phyloP scores from a whole-genome alignment of 768 basidiomycete species.

The Tylopilus sp. region DNA sequence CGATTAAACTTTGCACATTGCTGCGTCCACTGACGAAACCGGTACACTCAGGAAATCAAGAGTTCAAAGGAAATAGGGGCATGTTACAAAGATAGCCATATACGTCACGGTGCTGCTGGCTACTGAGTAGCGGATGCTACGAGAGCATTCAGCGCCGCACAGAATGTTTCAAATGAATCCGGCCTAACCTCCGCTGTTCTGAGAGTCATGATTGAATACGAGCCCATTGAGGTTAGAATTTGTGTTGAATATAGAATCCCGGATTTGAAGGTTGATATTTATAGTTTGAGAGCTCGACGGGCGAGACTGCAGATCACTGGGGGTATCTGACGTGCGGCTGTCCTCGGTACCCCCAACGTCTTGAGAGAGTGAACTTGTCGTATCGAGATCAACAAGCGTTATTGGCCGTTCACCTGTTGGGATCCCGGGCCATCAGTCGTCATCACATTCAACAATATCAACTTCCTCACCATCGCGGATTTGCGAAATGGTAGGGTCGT shows the following conservation, averaged over 20 bases:
- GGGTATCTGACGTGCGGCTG: neutral
- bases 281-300: neutral
- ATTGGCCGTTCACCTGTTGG: neutral
- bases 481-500: neutral
- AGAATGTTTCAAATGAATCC: too few species aligned
- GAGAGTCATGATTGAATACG: neutral
- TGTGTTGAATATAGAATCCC: constrained; percentile 5
- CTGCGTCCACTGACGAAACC: too few species aligned
- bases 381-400: neutral
- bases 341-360: neutral
- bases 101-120: too few species aligned
- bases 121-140: too few species aligned
- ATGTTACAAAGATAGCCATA: too few species aligned
- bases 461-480: neutral
- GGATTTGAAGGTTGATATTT: neutral
- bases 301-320: neutral
- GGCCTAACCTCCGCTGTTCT: neutral
- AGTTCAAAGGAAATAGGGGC: too few species aligned
- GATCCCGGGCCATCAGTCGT: neutral
- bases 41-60: too few species aligned
- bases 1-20: too few species aligned
- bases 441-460: neutral
- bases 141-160: too few species aligned
- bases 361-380: neutral
- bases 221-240: neutral